Percentiles rank a stretch among this genome's conserved stretches.
These are phyloP conservation scores for Coniochaeta hoffmannii DNA, from an alignment of 2,329 filamentous ascomycete genomes.

Conservation along the genomic window DNA sequence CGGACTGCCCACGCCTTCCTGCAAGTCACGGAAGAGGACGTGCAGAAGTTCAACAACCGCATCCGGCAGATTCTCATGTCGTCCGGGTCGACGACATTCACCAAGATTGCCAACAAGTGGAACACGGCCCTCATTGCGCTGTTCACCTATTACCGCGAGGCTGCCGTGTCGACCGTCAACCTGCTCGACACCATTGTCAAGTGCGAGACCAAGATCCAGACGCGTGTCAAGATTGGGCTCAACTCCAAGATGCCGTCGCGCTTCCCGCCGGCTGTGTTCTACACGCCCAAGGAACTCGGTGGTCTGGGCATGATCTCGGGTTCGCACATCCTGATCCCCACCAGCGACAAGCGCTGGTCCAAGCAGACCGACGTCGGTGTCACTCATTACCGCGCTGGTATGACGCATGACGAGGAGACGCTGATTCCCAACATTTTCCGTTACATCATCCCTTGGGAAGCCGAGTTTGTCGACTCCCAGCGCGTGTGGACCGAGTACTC, in stretches of 20 bases:
- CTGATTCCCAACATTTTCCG: constrained; percentile 98
- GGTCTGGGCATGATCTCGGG: constrained; percentile 98
- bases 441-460: constrained; percentile 98
- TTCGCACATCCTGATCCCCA: constrained; percentile 93
- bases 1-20: constrained; percentile 95
- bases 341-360: constrained; percentile 96
- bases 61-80: constrained; percentile 99
- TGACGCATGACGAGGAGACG: constrained; percentile 97
- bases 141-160: constrained; percentile 98
- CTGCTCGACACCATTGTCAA: constrained; percentile 97
- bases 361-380: constrained; percentile 97
- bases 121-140: constrained; percentile 95
- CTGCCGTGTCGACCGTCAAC: constrained; percentile 89
- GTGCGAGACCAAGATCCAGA: constrained; percentile 99
- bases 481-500: constrained; percentile 99
- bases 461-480: constrained; percentile 97
- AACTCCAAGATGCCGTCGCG: constrained; percentile 99
- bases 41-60: constrained; percentile 98
- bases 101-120: constrained; percentile 99
- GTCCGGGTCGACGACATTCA: constrained; percentile 97
- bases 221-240: constrained; percentile 93
- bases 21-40: constrained; percentile 95
- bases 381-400: constrained; percentile 93
- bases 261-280: constrained; percentile 97
- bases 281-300: constrained; percentile 95